Percentiles rank a stretch among this genome's conserved stretches.
phyloP scores from a whole-genome alignment of 2,329 filamentous ascomycete genomes.

The Teratosphaeria pseudoeucalypti region DNA sequence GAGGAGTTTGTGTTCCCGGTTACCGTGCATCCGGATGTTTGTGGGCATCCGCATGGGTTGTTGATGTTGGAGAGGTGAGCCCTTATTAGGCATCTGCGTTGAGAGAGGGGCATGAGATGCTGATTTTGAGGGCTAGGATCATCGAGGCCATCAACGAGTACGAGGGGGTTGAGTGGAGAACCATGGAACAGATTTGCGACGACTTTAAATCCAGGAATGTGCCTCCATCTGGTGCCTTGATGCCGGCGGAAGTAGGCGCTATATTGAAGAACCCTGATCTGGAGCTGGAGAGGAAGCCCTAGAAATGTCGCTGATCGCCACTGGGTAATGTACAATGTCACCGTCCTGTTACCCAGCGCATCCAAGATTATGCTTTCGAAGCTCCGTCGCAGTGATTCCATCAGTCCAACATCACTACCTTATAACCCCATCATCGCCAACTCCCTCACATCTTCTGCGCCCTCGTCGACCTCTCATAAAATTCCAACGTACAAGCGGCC shows the following conservation, averaged over 20 bases:
- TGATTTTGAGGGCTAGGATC: conserved; percentile 29
- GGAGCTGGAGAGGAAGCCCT: conserved; percentile 21
- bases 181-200: conserved; percentile 61
- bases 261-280: conserved; percentile 37
- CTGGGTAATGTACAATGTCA: neutral
- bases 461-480: conserved; percentile 59
- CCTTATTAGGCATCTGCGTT: neutral
- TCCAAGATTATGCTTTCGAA: neutral
- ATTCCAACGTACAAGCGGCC: conserved; percentile 82
- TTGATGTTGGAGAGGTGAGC: conserved; percentile 60
- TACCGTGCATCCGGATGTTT: conserved; percentile 66
- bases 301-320: neutral
- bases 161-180: conserved; percentile 55
- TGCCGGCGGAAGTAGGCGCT: conserved; percentile 47
- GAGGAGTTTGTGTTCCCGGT: conserved; percentile 70
- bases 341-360: neutral
- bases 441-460: conserved; percentile 15
- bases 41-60: conserved; percentile 59
- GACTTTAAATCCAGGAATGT: conserved; percentile 60
- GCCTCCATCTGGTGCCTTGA: conserved; percentile 47
- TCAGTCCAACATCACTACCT: neutral
- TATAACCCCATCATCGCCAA: neutral
- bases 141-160: conserved; percentile 60
- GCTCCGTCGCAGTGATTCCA: neutral
- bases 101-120: too few species aligned